These are phyloP conservation scores for Telopea speciosissima DNA, from an alignment of 177 flowering plant genomes.

Conservation along the genomic window DNA sequence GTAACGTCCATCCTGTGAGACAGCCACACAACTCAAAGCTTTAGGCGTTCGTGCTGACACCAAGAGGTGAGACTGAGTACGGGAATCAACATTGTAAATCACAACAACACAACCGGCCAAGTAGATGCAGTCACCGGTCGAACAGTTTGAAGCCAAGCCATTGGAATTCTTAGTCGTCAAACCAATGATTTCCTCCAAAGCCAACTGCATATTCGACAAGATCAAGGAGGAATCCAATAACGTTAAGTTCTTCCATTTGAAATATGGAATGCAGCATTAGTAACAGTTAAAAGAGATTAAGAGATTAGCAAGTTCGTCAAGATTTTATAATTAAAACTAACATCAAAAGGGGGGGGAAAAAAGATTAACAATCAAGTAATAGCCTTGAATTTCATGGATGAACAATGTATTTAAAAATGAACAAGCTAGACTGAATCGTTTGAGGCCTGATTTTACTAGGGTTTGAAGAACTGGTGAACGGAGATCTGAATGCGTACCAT, in stretches of 20 bases:
- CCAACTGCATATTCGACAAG: slow-evolving; percentile 31
- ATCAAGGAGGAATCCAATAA: background rate
- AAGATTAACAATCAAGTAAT: background rate
- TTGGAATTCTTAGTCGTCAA: slow-evolving; percentile 50
- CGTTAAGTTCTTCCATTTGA: background rate
- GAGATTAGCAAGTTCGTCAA: background rate
- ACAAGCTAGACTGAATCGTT: too few species aligned
- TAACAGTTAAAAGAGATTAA: background rate
- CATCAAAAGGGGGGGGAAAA: background rate
- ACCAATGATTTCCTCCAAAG: slow-evolving; percentile 56
- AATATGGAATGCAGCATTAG: background rate
- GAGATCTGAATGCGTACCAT: slow-evolving; percentile 18
- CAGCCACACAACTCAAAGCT: slow-evolving; percentile 60
- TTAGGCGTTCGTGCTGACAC: slow-evolving; percentile 53
- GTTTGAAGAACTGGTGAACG: background rate
- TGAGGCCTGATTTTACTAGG: background rate
- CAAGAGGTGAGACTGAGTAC: slow-evolving; percentile 47
- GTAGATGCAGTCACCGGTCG: slow-evolving; percentile 41
- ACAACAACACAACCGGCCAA: slow-evolving; percentile 69
- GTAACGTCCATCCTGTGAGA: slow-evolving; percentile 42
- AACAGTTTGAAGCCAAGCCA: slow-evolving; percentile 50
- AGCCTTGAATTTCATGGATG: background rate
- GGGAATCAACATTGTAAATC: slow-evolving; percentile 43
- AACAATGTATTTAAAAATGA: too few species aligned
- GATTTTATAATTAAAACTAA: background rate